Conservation (phyloP, 179 eudicot genomes). For the Corrigiola litoralis region DNA sequence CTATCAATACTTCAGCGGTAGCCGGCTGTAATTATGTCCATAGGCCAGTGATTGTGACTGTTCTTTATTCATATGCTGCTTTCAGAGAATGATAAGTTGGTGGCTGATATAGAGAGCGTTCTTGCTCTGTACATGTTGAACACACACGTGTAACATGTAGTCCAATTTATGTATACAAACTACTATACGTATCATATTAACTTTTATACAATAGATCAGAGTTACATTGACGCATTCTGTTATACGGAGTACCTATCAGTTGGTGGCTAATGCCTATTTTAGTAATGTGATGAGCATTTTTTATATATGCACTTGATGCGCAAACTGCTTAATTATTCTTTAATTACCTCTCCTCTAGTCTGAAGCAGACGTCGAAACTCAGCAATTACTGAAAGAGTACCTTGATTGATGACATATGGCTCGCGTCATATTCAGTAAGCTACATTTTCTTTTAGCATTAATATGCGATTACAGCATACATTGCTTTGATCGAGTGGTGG, state of each 20-base stretch:
- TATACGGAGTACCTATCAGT: no score
- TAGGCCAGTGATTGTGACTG: not conserved
- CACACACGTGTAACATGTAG: conserved; percentile 7
- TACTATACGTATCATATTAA: no score
- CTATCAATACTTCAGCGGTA: no score
- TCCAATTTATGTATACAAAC: not conserved
- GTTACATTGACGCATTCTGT: no score
- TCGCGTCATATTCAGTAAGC: conserved; percentile 32
- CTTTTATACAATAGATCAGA: not conserved
- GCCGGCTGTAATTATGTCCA: not conserved
- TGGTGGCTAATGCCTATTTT: no score
- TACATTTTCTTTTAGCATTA: conserved; percentile 6
- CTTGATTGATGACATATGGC: conserved; percentile 33
- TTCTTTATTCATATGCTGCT: no score
- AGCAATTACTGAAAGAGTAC: conserved; percentile 9
- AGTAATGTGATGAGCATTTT: no score
- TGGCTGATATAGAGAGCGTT: not conserved
- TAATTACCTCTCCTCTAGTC: conserved; percentile 2
- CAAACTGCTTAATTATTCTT: not conserved
- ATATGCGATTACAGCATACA: conserved; percentile 14
- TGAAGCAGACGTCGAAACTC: not conserved
- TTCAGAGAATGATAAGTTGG: conserved; percentile 2
- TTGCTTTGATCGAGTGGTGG: conserved; percentile 34
- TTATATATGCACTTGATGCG: no score
- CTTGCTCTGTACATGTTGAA: not conserved